Conservation (phyloP, 352 stramenopile species). For the Aphanomyces euteiches region DNA sequence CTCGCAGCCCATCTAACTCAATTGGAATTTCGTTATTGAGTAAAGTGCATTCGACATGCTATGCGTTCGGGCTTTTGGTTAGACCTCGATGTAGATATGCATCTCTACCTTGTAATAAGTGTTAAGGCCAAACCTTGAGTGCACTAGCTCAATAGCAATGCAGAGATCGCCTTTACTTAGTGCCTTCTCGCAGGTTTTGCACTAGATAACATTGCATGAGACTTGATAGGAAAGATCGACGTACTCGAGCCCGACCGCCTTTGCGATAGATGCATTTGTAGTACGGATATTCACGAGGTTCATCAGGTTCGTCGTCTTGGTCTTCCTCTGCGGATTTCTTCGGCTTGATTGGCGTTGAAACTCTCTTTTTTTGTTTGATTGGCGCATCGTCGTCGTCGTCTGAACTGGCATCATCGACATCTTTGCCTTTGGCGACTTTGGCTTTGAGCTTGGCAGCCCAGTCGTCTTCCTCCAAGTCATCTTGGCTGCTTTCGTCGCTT, state of each 20-base stretch:
- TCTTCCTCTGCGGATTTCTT: not conserved
- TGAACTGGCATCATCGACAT: not conserved
- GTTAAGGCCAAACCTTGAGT: conserved; percentile 77
- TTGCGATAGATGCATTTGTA: conserved; percentile 16
- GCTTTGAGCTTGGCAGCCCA: not conserved
- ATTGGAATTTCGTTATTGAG: conserved; percentile 33
- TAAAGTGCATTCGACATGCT: conserved; percentile 50
- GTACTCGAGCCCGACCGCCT: conserved; percentile 21
- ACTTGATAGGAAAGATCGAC: not conserved
- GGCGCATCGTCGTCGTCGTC: conserved; percentile 4
- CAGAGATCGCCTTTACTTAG: conserved; percentile 44
- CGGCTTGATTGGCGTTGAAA: not conserved
- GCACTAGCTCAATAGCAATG: conserved; percentile 53
- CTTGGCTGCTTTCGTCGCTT: conserved; percentile 12
- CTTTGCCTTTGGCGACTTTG: conserved; percentile 9
- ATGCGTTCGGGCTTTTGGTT: not conserved
- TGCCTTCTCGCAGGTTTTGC: conserved; percentile 73
- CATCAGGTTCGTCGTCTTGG: not conserved
- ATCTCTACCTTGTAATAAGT: conserved; percentile 74
- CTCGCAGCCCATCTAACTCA: conserved; percentile 38
- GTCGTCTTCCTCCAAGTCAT: not conserved
- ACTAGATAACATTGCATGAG: conserved; percentile 38
- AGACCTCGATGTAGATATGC: too few species aligned
- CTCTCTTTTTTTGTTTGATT: conserved; percentile 3
- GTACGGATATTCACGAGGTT: conserved; percentile 12